Evolutionary conservation across 2,329 filamentous ascomycete genomes (phyloP).

Genomic region (Epichloe glyceriae): DNA sequence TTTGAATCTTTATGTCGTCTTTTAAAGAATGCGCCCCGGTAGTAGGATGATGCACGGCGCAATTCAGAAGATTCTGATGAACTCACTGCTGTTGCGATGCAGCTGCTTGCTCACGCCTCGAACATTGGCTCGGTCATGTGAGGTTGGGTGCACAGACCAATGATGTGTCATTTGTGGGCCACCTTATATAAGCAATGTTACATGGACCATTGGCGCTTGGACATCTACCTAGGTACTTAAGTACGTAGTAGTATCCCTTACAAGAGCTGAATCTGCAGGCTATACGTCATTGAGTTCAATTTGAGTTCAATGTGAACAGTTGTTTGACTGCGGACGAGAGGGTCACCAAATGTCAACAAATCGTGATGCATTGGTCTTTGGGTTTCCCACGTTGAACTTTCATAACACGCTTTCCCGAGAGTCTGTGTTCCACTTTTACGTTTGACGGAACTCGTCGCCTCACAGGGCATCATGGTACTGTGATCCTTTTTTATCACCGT

Average conservation of each 20-base stretch:
- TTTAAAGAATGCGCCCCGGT: background rate
- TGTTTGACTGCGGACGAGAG: background rate
- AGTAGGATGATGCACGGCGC: slow-evolving; percentile 3
- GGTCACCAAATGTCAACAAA: background rate
- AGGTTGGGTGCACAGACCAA: slow-evolving; percentile 16
- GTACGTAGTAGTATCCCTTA: no score
- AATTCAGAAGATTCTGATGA: background rate
- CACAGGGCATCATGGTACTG: background rate
- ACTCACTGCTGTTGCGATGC: slow-evolving; percentile 1
- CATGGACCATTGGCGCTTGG: background rate
- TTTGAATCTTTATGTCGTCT: background rate
- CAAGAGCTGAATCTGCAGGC: background rate
- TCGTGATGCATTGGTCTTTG: no score
- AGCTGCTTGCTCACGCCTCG: slow-evolving; percentile 1
- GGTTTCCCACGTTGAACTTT: no score
- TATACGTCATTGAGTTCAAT: background rate
- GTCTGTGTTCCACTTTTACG: background rate
- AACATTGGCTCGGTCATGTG: slow-evolving; percentile 19
- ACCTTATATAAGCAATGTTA: slow-evolving; percentile 2
- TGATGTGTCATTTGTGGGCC: slow-evolving; percentile 1
- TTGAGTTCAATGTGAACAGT: no score
- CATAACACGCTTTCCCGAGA: no score
- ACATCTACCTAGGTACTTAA: no score
- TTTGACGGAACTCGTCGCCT: background rate
- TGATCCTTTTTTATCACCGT: background rate